These are phyloP conservation scores for Coemansia umbellata DNA, from an alignment of 192 early-diverging fungal genomes.

Conservation along the genomic window DNA sequence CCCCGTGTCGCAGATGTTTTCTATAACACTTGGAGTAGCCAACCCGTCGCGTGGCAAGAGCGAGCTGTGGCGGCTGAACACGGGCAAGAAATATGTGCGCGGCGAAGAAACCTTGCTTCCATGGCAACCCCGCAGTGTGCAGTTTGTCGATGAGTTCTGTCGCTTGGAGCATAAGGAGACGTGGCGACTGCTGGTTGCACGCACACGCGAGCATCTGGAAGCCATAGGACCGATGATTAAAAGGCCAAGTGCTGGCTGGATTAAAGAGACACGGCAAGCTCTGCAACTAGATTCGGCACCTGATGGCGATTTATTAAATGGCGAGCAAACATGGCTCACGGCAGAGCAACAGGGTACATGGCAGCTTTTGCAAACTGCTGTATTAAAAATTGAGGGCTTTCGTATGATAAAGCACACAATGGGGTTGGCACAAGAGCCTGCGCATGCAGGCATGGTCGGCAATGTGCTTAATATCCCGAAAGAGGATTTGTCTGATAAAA, in stretches of 20 bases:
- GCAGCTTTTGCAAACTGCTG: too few species aligned
- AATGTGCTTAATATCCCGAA: too few species aligned
- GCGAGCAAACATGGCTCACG: too few species aligned
- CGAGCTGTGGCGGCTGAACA: slow-evolving; percentile 65
- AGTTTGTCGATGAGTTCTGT: slow-evolving; percentile 55
- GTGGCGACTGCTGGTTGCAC: slow-evolving; percentile 31
- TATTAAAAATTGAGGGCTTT: too few species aligned
- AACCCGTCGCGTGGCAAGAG: slow-evolving; percentile 56
- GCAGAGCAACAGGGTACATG: too few species aligned
- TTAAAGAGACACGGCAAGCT: too few species aligned
- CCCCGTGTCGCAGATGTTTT: slow-evolving; percentile 55
- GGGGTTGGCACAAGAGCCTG: slow-evolving; percentile 28
- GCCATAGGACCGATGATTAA: slow-evolving; percentile 11
- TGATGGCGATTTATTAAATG: too few species aligned
- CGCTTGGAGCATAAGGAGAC: slow-evolving; percentile 14
- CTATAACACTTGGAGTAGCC: slow-evolving; percentile 51
- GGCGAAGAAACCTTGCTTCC: slow-evolving; percentile 65
- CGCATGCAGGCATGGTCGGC: too few species aligned
- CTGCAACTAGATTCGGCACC: too few species aligned
- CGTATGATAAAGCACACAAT: too few species aligned
- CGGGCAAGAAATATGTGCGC: slow-evolving; percentile 62
- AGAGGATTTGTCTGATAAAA: too few species aligned
- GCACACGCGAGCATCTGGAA: slow-evolving; percentile 18
- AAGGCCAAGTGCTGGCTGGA: too few species aligned
- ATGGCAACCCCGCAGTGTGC: slow-evolving; percentile 71